Evolutionary conservation across 495 filamentous ascomycete species (phyloP).

Genomic region (Hamigera avellanea): DNA sequence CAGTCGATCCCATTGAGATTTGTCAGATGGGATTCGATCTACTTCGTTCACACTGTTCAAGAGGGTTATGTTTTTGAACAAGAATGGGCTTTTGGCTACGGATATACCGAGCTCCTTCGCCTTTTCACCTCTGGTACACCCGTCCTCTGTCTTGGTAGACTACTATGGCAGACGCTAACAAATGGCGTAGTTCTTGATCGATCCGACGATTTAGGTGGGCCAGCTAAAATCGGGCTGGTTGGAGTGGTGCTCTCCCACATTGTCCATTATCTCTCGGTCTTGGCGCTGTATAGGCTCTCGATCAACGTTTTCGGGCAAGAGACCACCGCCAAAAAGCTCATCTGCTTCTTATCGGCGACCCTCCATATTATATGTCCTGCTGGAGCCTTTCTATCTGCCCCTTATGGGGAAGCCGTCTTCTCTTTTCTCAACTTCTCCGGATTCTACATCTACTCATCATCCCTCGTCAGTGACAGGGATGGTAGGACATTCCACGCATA

Average conservation of each 20-base stretch:
- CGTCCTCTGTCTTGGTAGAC: too few relatives aligned
- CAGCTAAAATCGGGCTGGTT: conserved; percentile 26
- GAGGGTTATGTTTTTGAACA: conserved; percentile 81
- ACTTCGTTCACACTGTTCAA: conserved; percentile 58
- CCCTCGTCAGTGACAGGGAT: conserved; percentile 25
- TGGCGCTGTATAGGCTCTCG: conserved; percentile 53
- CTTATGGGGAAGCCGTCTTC: conserved; percentile 72
- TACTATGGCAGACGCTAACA: too few relatives aligned
- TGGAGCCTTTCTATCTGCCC: conserved; percentile 80
- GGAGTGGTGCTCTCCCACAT: conserved; percentile 55
- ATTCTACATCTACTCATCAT: conserved; percentile 54
- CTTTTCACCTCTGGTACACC: conserved; percentile 35
- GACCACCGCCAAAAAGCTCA: conserved; percentile 17
- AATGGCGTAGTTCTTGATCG: too few relatives aligned
- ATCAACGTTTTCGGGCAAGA: conserved; percentile 22
- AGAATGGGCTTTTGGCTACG: conserved; percentile 88
- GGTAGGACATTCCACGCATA: conserved; percentile 20
- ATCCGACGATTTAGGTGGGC: too few relatives aligned
- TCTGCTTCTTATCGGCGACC: conserved; percentile 55
- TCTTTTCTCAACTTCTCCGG: conserved; percentile 69
- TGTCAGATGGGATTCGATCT: conserved; percentile 86
- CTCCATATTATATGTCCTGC: conserved; percentile 80
- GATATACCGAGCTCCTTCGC: conserved; percentile 38
- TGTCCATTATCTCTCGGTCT: conserved; percentile 62
- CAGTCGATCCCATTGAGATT: conserved; percentile 37